These are phyloP conservation scores for Starmerella bombi DNA, from an alignment of 805 yeast genomes.

Conservation along the genomic window DNA sequence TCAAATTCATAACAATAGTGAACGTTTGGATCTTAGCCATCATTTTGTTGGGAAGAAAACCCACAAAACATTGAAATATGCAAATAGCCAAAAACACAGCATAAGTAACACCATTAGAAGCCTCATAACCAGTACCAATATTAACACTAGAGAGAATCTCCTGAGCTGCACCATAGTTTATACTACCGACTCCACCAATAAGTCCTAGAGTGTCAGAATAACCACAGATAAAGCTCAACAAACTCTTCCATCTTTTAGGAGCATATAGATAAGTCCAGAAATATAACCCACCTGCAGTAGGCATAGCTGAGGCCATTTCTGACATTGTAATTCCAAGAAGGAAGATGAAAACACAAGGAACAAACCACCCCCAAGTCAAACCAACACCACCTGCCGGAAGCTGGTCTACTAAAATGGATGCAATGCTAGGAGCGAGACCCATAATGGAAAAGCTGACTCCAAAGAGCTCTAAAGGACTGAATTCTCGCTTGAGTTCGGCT, in stretches of 20 bases:
- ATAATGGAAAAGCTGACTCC: slow-evolving; percentile 61
- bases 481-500: slow-evolving; percentile 50
- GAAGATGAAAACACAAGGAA: slow-evolving; percentile 43
- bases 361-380: slow-evolving; percentile 62
- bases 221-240: slow-evolving; percentile 51
- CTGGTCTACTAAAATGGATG: slow-evolving; percentile 41
- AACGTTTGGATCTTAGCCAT: slow-evolving; percentile 48
- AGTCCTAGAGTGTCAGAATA: slow-evolving; percentile 55
- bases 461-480: slow-evolving; percentile 49
- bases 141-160: slow-evolving; percentile 32
- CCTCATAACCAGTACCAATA: slow-evolving; percentile 37
- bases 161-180: slow-evolving; percentile 57
- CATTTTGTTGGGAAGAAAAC: slow-evolving; percentile 44
- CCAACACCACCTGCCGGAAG: slow-evolving; percentile 52
- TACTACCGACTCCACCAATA: slow-evolving; percentile 52
- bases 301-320: slow-evolving; percentile 53
- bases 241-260: slow-evolving; percentile 36
- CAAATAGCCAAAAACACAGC: slow-evolving; percentile 56
- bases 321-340: slow-evolving; percentile 49
- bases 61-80: slow-evolving; percentile 38
- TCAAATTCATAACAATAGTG: slow-evolving; percentile 43
- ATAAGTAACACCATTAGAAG: slow-evolving; percentile 42
- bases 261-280: slow-evolving; percentile 58
- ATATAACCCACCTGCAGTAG: slow-evolving; percentile 65
- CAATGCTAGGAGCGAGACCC: slow-evolving; percentile 50